phyloP scores from a whole-genome alignment of 306 rosid genomes.

The Malus domestica region ASM211411v1 NC_041793.1:4913001-4913500 shows the following conservation, averaged over 20 bases:
- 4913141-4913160: conserved; percentile 1
- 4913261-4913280: not conserved
- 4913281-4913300: not conserved
- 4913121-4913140: conserved; percentile 15
- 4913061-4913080: conserved; percentile 7
- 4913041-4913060: not conserved
- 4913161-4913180: conserved; percentile 6
- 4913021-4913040: conserved; percentile 9
- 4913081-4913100: not conserved
- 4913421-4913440: not conserved
- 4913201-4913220: not conserved
- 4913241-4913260: conserved; percentile 37
- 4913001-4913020: not conserved
- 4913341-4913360: not conserved
- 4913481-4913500: not conserved
- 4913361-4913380: not conserved
- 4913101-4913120: conserved; percentile 25
- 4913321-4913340: not conserved
- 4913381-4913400: not conserved
- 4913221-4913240: conserved; percentile 42
- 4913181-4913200: not conserved
- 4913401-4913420: not conserved
- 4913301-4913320: not conserved
- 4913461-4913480: not conserved
- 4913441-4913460: not conserved